These are phyloP conservation scores for Magnaporthiopsis incrustans DNA, from an alignment of 2,329 filamentous ascomycete species.

Conservation along the genomic window DNA sequence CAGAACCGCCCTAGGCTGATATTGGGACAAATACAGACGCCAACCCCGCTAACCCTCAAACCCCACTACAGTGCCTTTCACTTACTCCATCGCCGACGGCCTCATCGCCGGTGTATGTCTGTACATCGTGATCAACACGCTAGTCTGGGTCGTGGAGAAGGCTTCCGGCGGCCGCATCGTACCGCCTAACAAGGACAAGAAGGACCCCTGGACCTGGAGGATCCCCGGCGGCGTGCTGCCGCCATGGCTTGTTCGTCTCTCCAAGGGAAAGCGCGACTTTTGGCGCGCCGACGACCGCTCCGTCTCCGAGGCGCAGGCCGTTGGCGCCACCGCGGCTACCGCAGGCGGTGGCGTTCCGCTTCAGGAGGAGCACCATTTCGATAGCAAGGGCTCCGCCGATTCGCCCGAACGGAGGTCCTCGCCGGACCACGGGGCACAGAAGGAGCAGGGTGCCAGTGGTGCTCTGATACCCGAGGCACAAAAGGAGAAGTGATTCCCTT, in stretches of 20 bases:
- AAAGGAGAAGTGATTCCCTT: neutral
- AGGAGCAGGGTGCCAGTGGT: neutral
- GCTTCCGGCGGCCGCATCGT: conserved; percentile 60
- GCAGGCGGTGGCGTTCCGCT: neutral
- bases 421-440: neutral
- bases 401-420: conserved; percentile 4
- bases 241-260: conserved; percentile 60
- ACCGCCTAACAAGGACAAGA: conserved; percentile 66
- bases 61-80: conserved; percentile 58
- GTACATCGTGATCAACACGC: conserved; percentile 68
- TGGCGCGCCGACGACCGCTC: conserved; percentile 38
- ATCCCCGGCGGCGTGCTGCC: conserved; percentile 69
- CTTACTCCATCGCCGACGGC: conserved; percentile 81
- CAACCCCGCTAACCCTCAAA: conserved; percentile 23
- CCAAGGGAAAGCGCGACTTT: conserved; percentile 63
- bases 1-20: no score
- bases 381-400: neutral
- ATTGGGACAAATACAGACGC: no score
- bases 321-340: neutral
- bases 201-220: conserved; percentile 74
- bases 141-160: conserved; percentile 61
- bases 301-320: conserved; percentile 1
- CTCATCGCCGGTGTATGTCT: conserved; percentile 72
- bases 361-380: conserved; percentile 3
- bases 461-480: neutral